A percentile compares a stretch with the other conserved stretches of the same genome.
Conservation (phyloP, 2,329 filamentous ascomycete species). For the Xylariales sp. region DNA sequence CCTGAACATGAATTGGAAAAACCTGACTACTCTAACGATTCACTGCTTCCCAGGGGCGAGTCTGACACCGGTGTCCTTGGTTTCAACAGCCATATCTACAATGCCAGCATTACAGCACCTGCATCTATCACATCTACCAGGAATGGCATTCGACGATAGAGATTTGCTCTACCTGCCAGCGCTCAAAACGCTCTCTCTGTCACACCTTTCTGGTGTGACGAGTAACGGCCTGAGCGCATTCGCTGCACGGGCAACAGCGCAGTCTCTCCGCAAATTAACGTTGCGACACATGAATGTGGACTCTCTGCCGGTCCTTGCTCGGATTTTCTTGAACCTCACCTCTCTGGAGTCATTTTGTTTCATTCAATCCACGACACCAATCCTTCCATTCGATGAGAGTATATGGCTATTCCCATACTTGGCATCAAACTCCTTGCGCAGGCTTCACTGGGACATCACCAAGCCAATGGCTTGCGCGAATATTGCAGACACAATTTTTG, state of each 20-base stretch:
- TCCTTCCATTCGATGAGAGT: constrained; percentile 50
- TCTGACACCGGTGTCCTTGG: constrained; percentile 46
- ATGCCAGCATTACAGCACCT: constrained; percentile 54
- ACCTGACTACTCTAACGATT: constrained; percentile 52
- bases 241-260: constrained; percentile 43
- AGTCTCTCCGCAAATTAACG: constrained; percentile 43
- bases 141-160: constrained; percentile 52
- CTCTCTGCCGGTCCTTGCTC: constrained; percentile 51
- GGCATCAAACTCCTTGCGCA: constrained; percentile 47
- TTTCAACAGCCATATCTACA: constrained; percentile 43
- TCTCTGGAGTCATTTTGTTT: constrained; percentile 46
- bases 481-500: constrained; percentile 57
- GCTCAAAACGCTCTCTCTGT: constrained; percentile 51
- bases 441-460: constrained; percentile 63
- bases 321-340: constrained; percentile 53
- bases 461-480: constrained; percentile 38
- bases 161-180: constrained; percentile 51
- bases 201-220: constrained; percentile 52
- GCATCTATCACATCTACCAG: constrained; percentile 54
- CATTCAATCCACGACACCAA: constrained; percentile 49
- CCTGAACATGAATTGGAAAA: constrained; percentile 50
- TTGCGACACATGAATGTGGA: constrained; percentile 53
- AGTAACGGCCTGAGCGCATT: constrained; percentile 52
- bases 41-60: constrained; percentile 54
- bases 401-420: constrained; percentile 63